Evolutionary conservation across 2,329 filamentous ascomycete species (phyloP).

Genomic region (Cytospora piceae): DNA sequence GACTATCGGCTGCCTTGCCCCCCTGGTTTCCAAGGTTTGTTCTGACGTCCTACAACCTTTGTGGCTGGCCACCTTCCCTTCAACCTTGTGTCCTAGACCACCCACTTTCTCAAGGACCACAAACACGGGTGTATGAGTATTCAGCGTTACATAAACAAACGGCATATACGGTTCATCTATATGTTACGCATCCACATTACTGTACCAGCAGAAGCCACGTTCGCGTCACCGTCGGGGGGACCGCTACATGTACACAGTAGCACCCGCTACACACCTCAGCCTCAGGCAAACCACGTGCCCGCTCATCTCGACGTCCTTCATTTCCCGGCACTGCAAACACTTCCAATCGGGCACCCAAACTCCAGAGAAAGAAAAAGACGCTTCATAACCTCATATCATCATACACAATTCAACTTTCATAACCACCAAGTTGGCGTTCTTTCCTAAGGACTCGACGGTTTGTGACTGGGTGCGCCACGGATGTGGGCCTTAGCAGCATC

Average conservation of each 20-base stretch:
- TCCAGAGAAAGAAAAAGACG: neutral
- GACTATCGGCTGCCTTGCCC: neutral
- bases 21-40: neutral
- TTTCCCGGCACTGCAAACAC: neutral
- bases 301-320: neutral
- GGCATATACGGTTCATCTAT: conserved; percentile 11
- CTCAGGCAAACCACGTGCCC: conserved; percentile 25
- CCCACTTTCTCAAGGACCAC: conserved; percentile 8
- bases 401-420: neutral
- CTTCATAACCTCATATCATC: neutral
- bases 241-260: conserved; percentile 6
- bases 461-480: conserved; percentile 12
- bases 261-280: conserved; percentile 11
- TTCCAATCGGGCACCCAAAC: neutral
- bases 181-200: conserved; percentile 10
- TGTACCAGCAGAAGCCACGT: conserved; percentile 12
- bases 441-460: neutral
- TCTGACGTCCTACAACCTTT: neutral
- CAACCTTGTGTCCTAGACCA: conserved; percentile 1
- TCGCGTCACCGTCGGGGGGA: conserved; percentile 5
- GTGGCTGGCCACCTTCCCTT: neutral
- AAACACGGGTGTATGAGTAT: conserved; percentile 17
- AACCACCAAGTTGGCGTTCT: neutral
- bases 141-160: conserved; percentile 12
- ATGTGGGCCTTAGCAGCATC: conserved; percentile 28